Conservation (phyloP, 2,329 filamentous ascomycete species). For the Curvularia spicifera region DNA sequence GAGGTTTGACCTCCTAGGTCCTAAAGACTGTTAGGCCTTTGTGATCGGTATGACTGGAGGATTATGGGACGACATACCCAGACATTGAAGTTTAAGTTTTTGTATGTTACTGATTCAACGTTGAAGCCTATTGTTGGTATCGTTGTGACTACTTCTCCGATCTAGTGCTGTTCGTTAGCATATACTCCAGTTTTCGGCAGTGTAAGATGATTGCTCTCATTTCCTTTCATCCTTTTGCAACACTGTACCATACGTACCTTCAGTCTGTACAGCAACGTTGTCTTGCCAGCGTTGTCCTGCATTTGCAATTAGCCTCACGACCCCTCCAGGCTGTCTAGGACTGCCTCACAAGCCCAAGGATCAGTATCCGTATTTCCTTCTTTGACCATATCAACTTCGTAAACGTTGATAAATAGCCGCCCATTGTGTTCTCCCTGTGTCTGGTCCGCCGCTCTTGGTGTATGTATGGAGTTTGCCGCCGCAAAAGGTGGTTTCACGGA, state of each 20-base stretch:
- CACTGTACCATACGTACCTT: conserved; percentile 66
- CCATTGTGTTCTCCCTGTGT: conserved; percentile 37
- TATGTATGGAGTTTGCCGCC: conserved; percentile 26
- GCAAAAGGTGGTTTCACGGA: conserved; percentile 3
- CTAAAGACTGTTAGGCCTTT: conserved; percentile 50
- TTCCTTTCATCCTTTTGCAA: not conserved
- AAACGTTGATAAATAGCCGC: conserved; percentile 43
- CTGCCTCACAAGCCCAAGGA: conserved; percentile 80
- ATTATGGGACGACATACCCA: conserved; percentile 70
- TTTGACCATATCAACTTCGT: conserved; percentile 70
- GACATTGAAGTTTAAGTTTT: conserved; percentile 98
- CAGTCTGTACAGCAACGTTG: conserved; percentile 91
- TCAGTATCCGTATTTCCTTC: conserved; percentile 97
- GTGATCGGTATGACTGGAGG: not conserved
- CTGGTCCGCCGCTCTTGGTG: conserved; percentile 17
- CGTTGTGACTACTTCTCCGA: conserved; percentile 97
- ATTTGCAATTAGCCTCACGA: conserved; percentile 36
- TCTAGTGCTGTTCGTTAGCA: conserved; percentile 59
- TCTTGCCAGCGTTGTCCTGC: conserved; percentile 98
- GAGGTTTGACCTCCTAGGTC: conserved; percentile 98
- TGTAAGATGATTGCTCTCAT: not conserved
- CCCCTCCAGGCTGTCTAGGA: not conserved
- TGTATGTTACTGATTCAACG: conserved; percentile 97
- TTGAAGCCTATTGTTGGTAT: conserved; percentile 99
- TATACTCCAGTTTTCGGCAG: not conserved